phyloP scores from a whole-genome alignment of 2,329 filamentous ascomycete species.

The Calonectria crousiana region DNA sequence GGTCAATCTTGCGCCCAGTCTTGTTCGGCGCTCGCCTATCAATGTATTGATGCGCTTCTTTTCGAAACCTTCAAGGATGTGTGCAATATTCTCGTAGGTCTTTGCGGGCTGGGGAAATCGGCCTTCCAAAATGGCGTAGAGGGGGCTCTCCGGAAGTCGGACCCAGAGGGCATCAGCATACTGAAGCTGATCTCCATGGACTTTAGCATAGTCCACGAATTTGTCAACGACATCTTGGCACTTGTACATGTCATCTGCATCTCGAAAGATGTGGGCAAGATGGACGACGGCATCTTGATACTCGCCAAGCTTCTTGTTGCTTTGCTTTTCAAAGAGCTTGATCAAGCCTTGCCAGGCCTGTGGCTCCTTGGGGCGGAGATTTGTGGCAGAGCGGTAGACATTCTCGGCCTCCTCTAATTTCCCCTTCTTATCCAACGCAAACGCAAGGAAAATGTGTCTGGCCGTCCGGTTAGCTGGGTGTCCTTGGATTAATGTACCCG shows the following conservation, averaged over 20 bases:
- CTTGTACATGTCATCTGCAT: slow-evolving; percentile 73
- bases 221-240: slow-evolving; percentile 81
- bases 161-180: slow-evolving; percentile 82
- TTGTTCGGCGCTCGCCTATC: slow-evolving; percentile 88
- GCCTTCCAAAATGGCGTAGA: slow-evolving; percentile 88
- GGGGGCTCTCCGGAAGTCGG: slow-evolving; percentile 81
- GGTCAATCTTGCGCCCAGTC: slow-evolving; percentile 84
- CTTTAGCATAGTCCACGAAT: slow-evolving; percentile 79
- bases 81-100: slow-evolving; percentile 85
- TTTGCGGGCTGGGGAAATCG: slow-evolving; percentile 82
- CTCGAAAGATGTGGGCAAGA: slow-evolving; percentile 80
- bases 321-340: slow-evolving; percentile 86
- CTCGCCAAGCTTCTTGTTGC: slow-evolving; percentile 73
- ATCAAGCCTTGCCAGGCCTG: slow-evolving; percentile 93
- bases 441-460: slow-evolving; percentile 87
- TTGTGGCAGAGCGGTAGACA: slow-evolving; percentile 79
- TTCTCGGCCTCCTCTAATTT: slow-evolving; percentile 79
- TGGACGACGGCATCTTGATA: slow-evolving; percentile 81
- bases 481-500: slow-evolving; percentile 21
- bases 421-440: slow-evolving; percentile 83
- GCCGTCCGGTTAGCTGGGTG: slow-evolving; percentile 27
- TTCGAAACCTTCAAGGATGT: slow-evolving; percentile 88
- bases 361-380: slow-evolving; percentile 79
- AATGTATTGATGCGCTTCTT: slow-evolving; percentile 90
- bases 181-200: slow-evolving; percentile 78